Base-by-base conservation (phyloP, 177 flowering plant genomes). In the Tripterygium wilfordii region DNA sequence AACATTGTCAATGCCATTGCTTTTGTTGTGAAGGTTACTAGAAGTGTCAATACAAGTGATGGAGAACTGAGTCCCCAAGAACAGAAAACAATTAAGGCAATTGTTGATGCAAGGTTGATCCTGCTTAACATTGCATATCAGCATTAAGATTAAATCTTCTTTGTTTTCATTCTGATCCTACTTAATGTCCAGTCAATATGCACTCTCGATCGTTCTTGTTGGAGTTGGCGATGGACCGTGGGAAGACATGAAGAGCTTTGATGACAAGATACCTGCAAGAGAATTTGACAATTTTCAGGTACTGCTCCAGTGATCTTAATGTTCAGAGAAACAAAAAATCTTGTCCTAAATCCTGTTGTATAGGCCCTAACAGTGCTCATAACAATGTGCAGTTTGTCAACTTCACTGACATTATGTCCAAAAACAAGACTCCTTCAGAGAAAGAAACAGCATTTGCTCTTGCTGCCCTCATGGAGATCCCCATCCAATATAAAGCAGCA, bases 171-270 rank as follows among this genome's bases (percentile, higher is more conserved):
- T 6, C 1, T 31, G 18, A 2, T 48, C n/a, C n/a, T n/a, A n/a
- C n/a, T 36, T 37, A 8, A 15, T 44, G 20, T 15, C 45, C 67
- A 81, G 85, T 60, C 45, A 42, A 8, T 65, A 72, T 51, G 72
- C 88, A 8, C 70, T 82, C 1, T 68, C 85, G 1, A 79, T 77
- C 37, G 53, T 82, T 18, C 66, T 82, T 36, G 74, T 82, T 51
- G 88, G 88, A 32, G 88, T 82, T 53, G 88, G 85, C 2, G 88
- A 82, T 68, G 82, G 88, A 14, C 85, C 82, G 2, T 81, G 88
- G 84, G 84, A 81, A 6, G 78, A 64, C 61, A 78, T 82, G 88
- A 62, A 38, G 62, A 63, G 56, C 18, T 82, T 78, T 49, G 82
- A 78, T 52, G 82, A 82, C 49, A 76, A 55, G 69, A 56, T 82